Conservation (phyloP, 495 filamentous ascomycete species). For the Neurospora sp. region DNA sequence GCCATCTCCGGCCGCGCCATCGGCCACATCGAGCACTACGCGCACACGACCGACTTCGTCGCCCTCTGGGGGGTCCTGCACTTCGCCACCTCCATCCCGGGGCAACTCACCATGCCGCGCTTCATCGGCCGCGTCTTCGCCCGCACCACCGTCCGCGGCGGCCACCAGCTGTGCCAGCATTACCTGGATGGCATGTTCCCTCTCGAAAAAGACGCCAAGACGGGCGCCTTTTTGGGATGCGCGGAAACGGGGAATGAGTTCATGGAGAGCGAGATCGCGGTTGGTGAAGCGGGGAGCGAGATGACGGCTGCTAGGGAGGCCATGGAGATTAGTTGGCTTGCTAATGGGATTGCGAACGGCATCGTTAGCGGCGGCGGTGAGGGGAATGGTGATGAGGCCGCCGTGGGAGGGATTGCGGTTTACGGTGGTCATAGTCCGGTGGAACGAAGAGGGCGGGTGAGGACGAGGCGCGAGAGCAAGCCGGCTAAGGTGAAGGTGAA, state of each 20-base stretch:
- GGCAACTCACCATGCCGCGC: constrained; percentile 34
- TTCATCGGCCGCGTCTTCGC: constrained; percentile 71
- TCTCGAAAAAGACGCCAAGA: constrained; percentile 22
- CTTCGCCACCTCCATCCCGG: constrained; percentile 41
- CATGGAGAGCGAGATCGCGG: constrained; percentile 44
- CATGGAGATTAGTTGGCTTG: constrained; percentile 24
- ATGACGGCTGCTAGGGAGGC: constrained; percentile 28
- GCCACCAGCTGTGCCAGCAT: constrained; percentile 73
- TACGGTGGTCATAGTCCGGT: constrained; percentile 17
- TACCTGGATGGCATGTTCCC: constrained; percentile 78
- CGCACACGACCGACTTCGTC: constrained; percentile 67
- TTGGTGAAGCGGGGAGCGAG: constrained; percentile 28
- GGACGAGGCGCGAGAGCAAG: constrained; percentile 3
- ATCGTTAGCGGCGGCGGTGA: constrained; percentile 3
- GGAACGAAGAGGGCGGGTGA: constrained; percentile 3
- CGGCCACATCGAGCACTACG: constrained; percentile 77
- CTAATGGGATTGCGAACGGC: constrained; percentile 7
- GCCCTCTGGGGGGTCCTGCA: constrained; percentile 64
- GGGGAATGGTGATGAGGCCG: constrained; percentile 6
- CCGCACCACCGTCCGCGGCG: constrained; percentile 44
- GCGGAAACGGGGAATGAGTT: constrained; percentile 36
- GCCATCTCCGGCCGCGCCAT: constrained; percentile 39
- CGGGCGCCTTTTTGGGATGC: constrained; percentile 22
- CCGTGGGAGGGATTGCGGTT: constrained; percentile 23
- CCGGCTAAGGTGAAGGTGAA: constrained; percentile 42